Percentiles rank a stretch among this genome's conserved stretches.
phyloP scores from a whole-genome alignment of 345 rosid genomes.

The Acer negundo region DNA sequence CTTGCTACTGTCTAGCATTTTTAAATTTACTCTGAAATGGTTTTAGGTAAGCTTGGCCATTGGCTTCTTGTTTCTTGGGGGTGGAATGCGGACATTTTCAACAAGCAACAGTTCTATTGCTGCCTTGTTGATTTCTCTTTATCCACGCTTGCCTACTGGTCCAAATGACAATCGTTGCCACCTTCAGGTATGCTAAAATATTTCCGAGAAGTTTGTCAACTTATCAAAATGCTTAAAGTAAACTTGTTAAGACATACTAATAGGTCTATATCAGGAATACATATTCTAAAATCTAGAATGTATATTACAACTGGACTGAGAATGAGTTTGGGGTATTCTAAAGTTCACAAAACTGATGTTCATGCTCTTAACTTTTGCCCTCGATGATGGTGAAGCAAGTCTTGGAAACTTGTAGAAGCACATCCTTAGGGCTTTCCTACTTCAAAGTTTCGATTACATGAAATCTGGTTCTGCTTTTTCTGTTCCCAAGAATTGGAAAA shows the following conservation, averaged over 20 bases:
- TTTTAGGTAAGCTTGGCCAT: slow-evolving; percentile 87
- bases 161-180: slow-evolving; percentile 99
- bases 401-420: neutral
- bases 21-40: slow-evolving; percentile 12
- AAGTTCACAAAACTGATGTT: neutral
- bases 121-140: slow-evolving; percentile 82
- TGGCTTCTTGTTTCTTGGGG: slow-evolving; percentile 97
- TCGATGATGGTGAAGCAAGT: neutral
- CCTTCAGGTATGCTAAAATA: slow-evolving; percentile 71
- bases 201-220: neutral
- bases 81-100: slow-evolving; percentile 91
- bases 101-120: slow-evolving; percentile 83
- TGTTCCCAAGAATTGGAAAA: neutral
- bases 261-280: neutral
- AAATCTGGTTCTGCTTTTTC: neutral
- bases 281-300: neutral
- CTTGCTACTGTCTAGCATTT: slow-evolving; percentile 8
- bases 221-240: neutral
- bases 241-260: slow-evolving; percentile 1
- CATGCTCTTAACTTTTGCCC: neutral
- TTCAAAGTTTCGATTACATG: neutral
- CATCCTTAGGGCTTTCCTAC: neutral
- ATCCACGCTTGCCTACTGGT: slow-evolving; percentile 93
- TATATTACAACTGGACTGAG: neutral
- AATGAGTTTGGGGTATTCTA: neutral